Percentiles rank a stretch among this genome's conserved stretches.
Evolutionary conservation across 2,329 filamentous ascomycete species (phyloP).

Genomic region (Colletotrichum salicis): DNA sequence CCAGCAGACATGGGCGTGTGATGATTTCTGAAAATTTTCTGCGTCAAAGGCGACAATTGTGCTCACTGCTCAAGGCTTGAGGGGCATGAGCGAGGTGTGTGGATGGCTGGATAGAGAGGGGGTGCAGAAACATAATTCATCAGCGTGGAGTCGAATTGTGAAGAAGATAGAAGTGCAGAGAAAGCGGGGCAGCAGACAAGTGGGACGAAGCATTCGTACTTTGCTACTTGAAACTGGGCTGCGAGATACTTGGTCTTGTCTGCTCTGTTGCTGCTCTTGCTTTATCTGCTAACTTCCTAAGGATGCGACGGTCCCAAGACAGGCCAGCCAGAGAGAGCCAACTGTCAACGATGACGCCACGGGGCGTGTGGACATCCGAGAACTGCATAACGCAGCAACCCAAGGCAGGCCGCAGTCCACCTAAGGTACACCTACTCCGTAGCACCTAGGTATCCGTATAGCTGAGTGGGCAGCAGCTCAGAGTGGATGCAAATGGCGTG

Average conservation of each 20-base stretch:
- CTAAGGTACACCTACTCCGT: too few species aligned
- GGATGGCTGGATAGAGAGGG: background rate
- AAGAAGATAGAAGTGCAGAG: background rate
- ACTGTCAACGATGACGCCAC: conserved; percentile 21
- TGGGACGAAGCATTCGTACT: background rate
- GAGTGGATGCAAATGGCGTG: conserved; percentile 20
- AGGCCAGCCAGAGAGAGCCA: conserved; percentile 7
- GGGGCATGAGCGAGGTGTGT: background rate
- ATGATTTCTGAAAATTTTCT: conserved; percentile 34
- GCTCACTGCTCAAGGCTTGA: background rate
- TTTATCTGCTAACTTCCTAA: conserved; percentile 11
- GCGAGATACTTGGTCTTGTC: conserved; percentile 10
- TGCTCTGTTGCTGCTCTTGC: conserved; percentile 8
- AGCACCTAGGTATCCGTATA: too few species aligned
- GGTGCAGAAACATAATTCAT: conserved; percentile 1
- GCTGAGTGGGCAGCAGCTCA: conserved; percentile 5
- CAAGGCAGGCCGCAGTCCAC: background rate
- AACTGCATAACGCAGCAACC: background rate
- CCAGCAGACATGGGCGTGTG: conserved; percentile 28
- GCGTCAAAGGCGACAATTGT: conserved; percentile 33
- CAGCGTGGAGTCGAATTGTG: background rate
- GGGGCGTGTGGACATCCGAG: background rate
- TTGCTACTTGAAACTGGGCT: conserved; percentile 4
- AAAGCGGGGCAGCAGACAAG: background rate
- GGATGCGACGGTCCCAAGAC: conserved; percentile 4